phyloP scores from a whole-genome alignment of 1,284 basidiomycete genomes.

The Rhodotorula sp. region DNA sequence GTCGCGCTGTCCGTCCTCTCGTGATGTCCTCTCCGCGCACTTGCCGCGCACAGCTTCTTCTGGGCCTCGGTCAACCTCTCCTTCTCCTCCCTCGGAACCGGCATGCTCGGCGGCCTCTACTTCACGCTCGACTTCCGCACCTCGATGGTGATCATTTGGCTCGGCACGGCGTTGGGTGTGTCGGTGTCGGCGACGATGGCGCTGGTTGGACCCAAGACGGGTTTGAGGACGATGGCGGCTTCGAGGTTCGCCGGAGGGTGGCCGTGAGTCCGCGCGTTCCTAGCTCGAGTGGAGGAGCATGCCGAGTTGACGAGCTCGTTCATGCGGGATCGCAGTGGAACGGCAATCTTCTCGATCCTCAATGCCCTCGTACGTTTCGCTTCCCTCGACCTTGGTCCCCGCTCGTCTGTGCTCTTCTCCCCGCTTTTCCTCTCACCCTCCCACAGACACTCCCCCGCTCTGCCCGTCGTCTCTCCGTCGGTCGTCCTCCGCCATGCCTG shows the following conservation, averaged over 20 bases:
- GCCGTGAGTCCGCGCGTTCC: constrained; percentile 46
- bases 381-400: no score
- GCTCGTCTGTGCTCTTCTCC: no score
- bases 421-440: no score
- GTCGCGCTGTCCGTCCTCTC: neutral
- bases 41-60: constrained; percentile 15
- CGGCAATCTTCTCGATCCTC: constrained; percentile 58
- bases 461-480: no score
- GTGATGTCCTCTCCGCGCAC: no score
- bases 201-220: constrained; percentile 61
- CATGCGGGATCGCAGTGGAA: constrained; percentile 5
- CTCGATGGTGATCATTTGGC: constrained; percentile 49
- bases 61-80: constrained; percentile 37
- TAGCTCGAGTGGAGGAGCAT: no score
- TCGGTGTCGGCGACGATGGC: constrained; percentile 56
- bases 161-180: constrained; percentile 50
- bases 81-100: constrained; percentile 20
- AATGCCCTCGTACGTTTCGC: constrained; percentile 56
- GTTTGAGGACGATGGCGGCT: constrained; percentile 61
- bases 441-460: no score
- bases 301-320: no score
- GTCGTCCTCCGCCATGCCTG: no score
- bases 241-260: constrained; percentile 9
- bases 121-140: constrained; percentile 58
- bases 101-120: constrained; percentile 12